Conservation (phyloP, 2,329 filamentous ascomycete species). For the Fonsecaea nubica region DNA sequence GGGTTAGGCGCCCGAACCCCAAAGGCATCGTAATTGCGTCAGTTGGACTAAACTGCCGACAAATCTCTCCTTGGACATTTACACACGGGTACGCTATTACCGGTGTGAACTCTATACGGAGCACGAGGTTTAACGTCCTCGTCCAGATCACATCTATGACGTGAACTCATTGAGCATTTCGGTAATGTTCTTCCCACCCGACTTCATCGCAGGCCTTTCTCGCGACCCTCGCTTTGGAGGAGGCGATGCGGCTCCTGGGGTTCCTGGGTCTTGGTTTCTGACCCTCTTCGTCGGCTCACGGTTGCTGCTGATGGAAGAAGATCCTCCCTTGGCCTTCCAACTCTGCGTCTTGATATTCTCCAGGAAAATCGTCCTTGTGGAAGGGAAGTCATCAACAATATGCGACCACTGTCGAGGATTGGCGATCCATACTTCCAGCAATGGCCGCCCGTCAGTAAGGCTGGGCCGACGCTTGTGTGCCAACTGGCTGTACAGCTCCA, state of each 20-base stretch:
- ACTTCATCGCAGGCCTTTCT: slow-evolving; percentile 14
- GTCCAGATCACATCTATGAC: background rate
- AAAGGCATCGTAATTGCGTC: too few species aligned
- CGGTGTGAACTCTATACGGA: background rate
- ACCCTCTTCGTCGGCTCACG: slow-evolving; percentile 29
- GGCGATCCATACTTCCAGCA: slow-evolving; percentile 39
- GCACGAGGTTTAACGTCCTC: background rate
- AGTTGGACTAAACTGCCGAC: too few species aligned
- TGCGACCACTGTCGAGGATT: slow-evolving; percentile 38
- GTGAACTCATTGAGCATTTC: slow-evolving; percentile 30
- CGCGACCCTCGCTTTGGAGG: slow-evolving; percentile 29
- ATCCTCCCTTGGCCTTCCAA: slow-evolving; percentile 4
- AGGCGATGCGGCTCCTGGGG: slow-evolving; percentile 26
- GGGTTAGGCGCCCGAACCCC: too few species aligned
- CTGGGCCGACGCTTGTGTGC: slow-evolving; percentile 21
- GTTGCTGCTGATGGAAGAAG: slow-evolving; percentile 2
- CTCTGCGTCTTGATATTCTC: slow-evolving; percentile 32
- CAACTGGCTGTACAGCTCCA: slow-evolving; percentile 25
- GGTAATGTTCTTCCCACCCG: slow-evolving; percentile 17
- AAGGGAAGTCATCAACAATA: slow-evolving; percentile 41
- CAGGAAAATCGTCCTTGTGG: slow-evolving; percentile 40
- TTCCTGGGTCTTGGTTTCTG: slow-evolving; percentile 24
- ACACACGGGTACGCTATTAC: background rate
- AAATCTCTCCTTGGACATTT: background rate
- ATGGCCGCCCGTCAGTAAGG: slow-evolving; percentile 25